These are phyloP conservation scores for Tritrichomonas musculus DNA, from an alignment of 208 protist genomes.

Conservation along the genomic window DNA sequence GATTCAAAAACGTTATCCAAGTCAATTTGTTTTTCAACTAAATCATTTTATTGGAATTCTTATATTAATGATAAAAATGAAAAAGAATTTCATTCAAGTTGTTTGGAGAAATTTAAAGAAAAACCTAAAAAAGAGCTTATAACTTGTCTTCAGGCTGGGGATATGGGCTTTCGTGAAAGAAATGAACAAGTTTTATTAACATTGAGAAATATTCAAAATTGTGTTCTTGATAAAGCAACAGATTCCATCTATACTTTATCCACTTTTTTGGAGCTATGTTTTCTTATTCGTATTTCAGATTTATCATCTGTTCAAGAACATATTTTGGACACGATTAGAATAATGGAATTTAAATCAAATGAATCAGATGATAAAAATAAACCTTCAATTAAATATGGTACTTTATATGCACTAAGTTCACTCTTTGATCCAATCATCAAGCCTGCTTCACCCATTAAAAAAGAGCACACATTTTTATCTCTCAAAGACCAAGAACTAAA, in stretches of 20 bases:
- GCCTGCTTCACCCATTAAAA: neutral
- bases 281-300: neutral
- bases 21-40: neutral
- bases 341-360: neutral
- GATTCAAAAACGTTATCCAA: neutral
- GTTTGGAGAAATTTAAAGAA: neutral
- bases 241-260: neutral
- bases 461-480: neutral
- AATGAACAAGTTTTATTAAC: neutral
- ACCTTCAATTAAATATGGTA: neutral
- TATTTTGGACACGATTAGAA: neutral
- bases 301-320: neutral
- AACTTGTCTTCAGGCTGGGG: neutral
- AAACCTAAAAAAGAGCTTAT: neutral
- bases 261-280: neutral
- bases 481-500: neutral
- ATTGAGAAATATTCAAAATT: neutral
- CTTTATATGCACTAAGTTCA: neutral
- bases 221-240: neutral
- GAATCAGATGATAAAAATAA: neutral
- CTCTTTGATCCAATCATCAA: neutral
- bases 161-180: neutral
- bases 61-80: neutral
- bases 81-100: neutral
- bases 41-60: neutral